Conservation (phyloP, 345 rosid genomes). For the Acer yangbiense region DNA sequence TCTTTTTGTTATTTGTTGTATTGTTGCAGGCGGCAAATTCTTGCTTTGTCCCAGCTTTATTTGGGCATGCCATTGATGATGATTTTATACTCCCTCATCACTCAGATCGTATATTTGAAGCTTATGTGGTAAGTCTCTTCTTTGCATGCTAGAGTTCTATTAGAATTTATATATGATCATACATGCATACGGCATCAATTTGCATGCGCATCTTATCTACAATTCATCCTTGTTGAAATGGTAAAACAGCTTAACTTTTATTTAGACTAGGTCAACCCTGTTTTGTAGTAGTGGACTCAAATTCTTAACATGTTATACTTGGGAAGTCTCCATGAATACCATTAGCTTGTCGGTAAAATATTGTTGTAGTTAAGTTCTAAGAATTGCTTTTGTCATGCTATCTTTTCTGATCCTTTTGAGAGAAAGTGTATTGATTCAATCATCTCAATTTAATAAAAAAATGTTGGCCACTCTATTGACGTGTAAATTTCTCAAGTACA, state of each 20-base stretch:
- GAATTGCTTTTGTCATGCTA: neutral
- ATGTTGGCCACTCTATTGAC: neutral
- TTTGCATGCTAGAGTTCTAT: conserved; percentile 8
- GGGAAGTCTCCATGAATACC: neutral
- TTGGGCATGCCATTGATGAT: conserved; percentile 92
- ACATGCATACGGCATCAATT: conserved; percentile 3
- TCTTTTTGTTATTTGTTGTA: conserved; percentile 7
- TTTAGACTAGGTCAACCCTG: neutral
- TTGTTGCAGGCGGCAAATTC: conserved; percentile 69
- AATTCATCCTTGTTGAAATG: neutral
- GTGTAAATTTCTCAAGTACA: neutral
- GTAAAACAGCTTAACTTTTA: neutral
- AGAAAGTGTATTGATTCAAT: neutral
- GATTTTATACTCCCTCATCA: conserved; percentile 94
- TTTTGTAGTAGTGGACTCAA: neutral
- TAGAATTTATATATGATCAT: conserved; percentile 4
- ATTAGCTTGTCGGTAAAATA: neutral
- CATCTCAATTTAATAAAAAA: neutral
- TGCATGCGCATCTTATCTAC: conserved; percentile 16
- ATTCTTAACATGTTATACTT: neutral
- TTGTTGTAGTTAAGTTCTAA: neutral
- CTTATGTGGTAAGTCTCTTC: conserved; percentile 60
- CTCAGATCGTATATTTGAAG: conserved; percentile 78
- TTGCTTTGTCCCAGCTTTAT: conserved; percentile 85
- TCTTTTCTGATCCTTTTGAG: neutral